phyloP scores from a whole-genome alignment of 768 basidiomycete species.

The Austroboletus festivus region DNA sequence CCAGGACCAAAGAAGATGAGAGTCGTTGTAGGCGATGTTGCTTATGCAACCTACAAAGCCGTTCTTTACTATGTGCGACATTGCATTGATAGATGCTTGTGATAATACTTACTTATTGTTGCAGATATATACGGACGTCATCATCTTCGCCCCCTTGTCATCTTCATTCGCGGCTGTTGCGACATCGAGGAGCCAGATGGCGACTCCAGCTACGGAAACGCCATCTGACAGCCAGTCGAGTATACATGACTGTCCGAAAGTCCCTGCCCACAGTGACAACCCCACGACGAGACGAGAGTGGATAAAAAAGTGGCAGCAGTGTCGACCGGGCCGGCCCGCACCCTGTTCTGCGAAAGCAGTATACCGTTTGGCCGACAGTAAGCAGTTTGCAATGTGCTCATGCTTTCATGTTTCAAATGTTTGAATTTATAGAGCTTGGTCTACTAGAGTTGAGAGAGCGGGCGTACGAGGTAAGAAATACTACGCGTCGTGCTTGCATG shows the following conservation, averaged over 20 bases:
- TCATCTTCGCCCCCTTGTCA: slow-evolving; percentile 80
- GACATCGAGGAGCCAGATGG: slow-evolving; percentile 13
- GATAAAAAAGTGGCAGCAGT: slow-evolving; percentile 66
- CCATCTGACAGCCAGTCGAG: slow-evolving; percentile 37
- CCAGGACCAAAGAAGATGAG: slow-evolving; percentile 50
- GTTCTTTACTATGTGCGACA: slow-evolving; percentile 72
- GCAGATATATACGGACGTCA: slow-evolving; percentile 81
- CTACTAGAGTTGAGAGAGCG: slow-evolving; percentile 69
- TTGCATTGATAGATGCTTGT: neutral
- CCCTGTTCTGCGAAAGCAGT: slow-evolving; percentile 83
- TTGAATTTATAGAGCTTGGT: slow-evolving; percentile 54
- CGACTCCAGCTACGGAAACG: slow-evolving; percentile 12
- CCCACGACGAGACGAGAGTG: slow-evolving; percentile 56
- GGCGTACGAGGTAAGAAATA: slow-evolving; percentile 51
- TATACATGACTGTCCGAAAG: slow-evolving; percentile 22
- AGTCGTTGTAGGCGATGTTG: slow-evolving; percentile 54
- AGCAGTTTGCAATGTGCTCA: slow-evolving; percentile 32
- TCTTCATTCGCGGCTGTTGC: slow-evolving; percentile 52
- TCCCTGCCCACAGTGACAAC: slow-evolving; percentile 12
- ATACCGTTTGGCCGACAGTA: slow-evolving; percentile 81
- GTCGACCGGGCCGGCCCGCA: slow-evolving; percentile 59
- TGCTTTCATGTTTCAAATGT: neutral
- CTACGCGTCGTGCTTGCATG: neutral
- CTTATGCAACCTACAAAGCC: slow-evolving; percentile 62
- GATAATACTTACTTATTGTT: slow-evolving; percentile 2